These are phyloP conservation scores for Pholiota microspora DNA, from an alignment of 768 basidiomycete genomes.

Conservation along the genomic window DNA sequence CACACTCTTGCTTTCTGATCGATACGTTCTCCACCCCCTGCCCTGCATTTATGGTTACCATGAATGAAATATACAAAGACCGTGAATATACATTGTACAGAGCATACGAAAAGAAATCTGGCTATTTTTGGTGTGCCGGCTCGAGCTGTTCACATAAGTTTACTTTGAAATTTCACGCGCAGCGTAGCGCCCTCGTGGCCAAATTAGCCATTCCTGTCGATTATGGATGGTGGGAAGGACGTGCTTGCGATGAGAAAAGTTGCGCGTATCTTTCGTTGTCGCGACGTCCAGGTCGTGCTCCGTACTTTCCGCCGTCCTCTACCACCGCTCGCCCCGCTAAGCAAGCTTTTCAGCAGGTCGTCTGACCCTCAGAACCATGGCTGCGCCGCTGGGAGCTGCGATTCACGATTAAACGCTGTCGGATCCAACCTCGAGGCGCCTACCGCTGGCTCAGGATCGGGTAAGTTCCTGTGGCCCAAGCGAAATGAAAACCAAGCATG, in stretches of 20 bases:
- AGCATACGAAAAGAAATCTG: conserved; percentile 13
- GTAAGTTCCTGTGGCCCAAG: conserved; percentile 2
- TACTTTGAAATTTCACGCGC: not conserved
- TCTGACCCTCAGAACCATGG: not conserved
- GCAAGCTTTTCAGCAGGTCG: not conserved
- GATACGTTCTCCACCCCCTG: conserved; percentile 16
- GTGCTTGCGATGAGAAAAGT: not conserved
- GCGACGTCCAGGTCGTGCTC: not conserved
- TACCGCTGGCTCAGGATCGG: not conserved
- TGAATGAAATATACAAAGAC: conserved; percentile 24
- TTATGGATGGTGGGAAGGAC: not conserved
- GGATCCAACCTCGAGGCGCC: not conserved
- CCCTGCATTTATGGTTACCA: conserved; percentile 12
- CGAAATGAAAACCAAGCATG: conserved; percentile 21
- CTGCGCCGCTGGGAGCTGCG: not conserved
- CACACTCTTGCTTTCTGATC: conserved; percentile 17
- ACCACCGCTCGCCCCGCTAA: not conserved
- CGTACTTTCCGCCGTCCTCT: not conserved
- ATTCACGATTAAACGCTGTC: not conserved
- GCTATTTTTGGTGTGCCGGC: conserved; percentile 2
- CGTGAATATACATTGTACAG: too few relatives aligned
- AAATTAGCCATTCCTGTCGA: not conserved
- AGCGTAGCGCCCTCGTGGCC: conserved; percentile 1
- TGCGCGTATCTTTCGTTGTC: not conserved
- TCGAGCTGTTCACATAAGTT: not conserved